These are phyloP conservation scores for Capillidium rhysosporum DNA, from an alignment of 371 early-diverging fungal species.

Conservation along the genomic window DNA sequence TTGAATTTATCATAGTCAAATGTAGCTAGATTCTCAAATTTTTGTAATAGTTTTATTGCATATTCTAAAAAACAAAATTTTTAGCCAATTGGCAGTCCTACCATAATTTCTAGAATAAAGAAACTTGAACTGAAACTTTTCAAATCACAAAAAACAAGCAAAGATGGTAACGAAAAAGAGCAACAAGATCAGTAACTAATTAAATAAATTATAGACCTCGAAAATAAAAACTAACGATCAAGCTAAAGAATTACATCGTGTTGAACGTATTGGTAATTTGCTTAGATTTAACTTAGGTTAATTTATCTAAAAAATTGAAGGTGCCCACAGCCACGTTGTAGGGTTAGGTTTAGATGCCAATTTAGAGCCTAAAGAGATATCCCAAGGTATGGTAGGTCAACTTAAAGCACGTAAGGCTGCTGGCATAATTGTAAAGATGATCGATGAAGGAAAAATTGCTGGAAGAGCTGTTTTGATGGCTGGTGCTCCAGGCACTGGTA, in stretches of 20 bases:
- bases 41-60: no score
- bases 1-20: no score
- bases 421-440: constrained; percentile 87
- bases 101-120: no score
- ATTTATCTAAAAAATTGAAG: constrained; percentile 15
- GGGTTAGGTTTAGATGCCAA: constrained; percentile 82
- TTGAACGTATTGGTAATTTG: constrained; percentile 44
- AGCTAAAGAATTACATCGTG: constrained; percentile 30
- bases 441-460: constrained; percentile 90
- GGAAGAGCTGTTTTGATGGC: constrained; percentile 93
- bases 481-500: constrained; percentile 95
- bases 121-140: no score
- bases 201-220: no score
- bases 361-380: constrained; percentile 57
- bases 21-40: no score
- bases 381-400: constrained; percentile 99
- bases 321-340: constrained; percentile 93
- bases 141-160: no score
- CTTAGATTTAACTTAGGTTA: background rate
- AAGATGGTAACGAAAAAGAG: no score
- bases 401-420: constrained; percentile 87
- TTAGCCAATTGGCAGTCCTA: no score
- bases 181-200: no score
- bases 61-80: no score
- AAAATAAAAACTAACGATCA: constrained; percentile 7